Base-by-base conservation (phyloP, 331 rosid genomes). In the Stylosanthes scabra region DNA sequence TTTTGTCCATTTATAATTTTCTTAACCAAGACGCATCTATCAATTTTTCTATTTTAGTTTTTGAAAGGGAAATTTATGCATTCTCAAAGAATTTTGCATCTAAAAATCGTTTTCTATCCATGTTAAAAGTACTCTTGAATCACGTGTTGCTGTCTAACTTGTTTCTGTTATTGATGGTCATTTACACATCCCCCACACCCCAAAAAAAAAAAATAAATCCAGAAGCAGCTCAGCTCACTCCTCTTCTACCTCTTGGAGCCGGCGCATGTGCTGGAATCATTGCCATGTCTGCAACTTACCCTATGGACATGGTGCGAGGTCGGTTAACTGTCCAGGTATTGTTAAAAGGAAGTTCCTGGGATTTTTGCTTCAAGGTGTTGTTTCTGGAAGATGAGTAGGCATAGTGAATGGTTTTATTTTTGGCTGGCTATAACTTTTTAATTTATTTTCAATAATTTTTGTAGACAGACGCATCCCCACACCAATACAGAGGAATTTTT, bases 251-350 rank as follows among this genome's bases (percentile, higher is more conserved):
- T 47, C 92, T 87, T 56, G 92, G 92, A 81, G 96, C 90, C 70
- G 92, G 96, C 42, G 96, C 96, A 7, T 89, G 90, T 74, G 90
- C 90, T 12, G 88, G 92, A 77, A 85, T 87, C 68, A 89, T 89
- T 79, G 92, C 96, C 54, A 89, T 87, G 92, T 89, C 92, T 52
- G 90, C 92, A 74, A 89, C 92, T 77, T 87, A 89, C 75, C 83
- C 83, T 11, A 79, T 79, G 79, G 83, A 79, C 79, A 46, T 79
- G 52, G 83, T 66, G 37, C 75, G 83, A 51, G 79, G 83, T 59
- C 66, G 83, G 39, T 8, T 79, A 59, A 79, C 79, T 11, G 83
- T 79, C 37, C 83, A 79, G 79, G 83, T 79, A 49, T 37, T 57
- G 3, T 27, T 7, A 9, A 46, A 71, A 7, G 15, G 46, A 55